These are phyloP conservation scores for Beauveria medogensis DNA, from an alignment of 2,329 filamentous ascomycete genomes.

Conservation along the genomic window DNA sequence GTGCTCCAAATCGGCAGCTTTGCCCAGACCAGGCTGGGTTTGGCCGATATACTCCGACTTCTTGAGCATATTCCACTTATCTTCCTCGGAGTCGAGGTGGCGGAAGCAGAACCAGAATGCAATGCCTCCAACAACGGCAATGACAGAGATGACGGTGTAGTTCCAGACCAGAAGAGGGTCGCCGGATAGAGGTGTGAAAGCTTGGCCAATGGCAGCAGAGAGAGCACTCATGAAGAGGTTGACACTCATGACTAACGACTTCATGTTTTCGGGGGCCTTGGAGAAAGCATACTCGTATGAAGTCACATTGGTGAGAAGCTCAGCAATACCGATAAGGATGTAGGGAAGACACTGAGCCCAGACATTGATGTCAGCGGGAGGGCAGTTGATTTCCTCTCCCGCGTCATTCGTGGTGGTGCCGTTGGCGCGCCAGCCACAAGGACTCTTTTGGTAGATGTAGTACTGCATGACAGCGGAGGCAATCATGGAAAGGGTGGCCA, in stretches of 20 bases:
- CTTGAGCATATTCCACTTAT: constrained; percentile 56
- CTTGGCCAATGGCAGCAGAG: constrained; percentile 62
- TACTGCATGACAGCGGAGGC: constrained; percentile 49
- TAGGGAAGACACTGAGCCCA: constrained; percentile 48
- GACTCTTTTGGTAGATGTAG: constrained; percentile 55
- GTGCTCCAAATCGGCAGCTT: constrained; percentile 13
- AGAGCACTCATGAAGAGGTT: constrained; percentile 65
- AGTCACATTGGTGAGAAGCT: constrained; percentile 48
- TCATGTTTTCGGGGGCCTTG: constrained; percentile 74
- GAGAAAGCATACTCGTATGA: constrained; percentile 70
- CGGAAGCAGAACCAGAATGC: constrained; percentile 63
- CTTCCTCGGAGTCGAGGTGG: constrained; percentile 58
- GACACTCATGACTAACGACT: constrained; percentile 62
- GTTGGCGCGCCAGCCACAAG: constrained; percentile 50
- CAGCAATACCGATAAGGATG: constrained; percentile 42
- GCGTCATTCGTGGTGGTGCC: constrained; percentile 16
- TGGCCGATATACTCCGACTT: constrained; percentile 34
- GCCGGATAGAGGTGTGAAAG: constrained; percentile 50
- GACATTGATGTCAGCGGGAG: constrained; percentile 55
- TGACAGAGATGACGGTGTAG: constrained; percentile 54
- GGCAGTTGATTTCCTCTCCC: constrained; percentile 34
- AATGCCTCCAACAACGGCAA: constrained; percentile 54
- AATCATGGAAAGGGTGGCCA: constrained; percentile 54
- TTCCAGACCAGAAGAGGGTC: constrained; percentile 66
- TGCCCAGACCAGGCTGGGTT: constrained; percentile 28